Conservation (phyloP, 805 yeast species). For the Hagleromyces aurorensis region DNA sequence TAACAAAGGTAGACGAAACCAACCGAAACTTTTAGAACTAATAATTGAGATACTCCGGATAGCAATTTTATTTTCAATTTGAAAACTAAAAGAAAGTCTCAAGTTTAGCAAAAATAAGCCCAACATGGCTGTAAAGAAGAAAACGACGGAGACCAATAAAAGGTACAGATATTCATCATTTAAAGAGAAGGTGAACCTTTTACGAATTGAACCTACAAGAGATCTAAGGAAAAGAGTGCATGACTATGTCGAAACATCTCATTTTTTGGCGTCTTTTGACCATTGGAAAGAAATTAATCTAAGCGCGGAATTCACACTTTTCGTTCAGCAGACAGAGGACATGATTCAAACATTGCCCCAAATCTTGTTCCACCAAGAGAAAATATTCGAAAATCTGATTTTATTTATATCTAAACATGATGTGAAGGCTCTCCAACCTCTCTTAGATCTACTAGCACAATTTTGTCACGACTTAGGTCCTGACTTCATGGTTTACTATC, state of each 20-base stretch:
- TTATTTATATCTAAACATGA: constrained; percentile 49
- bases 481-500: constrained; percentile 72
- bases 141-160: constrained; percentile 48
- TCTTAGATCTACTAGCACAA: constrained; percentile 72
- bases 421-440: constrained; percentile 65
- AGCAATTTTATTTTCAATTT: background rate
- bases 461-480: constrained; percentile 89
- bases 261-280: constrained; percentile 67
- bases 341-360: constrained; percentile 69
- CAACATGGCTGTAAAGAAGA: constrained; percentile 35
- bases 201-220: constrained; percentile 71
- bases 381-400: constrained; percentile 48
- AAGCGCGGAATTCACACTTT: constrained; percentile 60
- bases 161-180: constrained; percentile 66
- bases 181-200: constrained; percentile 72
- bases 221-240: constrained; percentile 51
- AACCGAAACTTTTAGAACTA: background rate
- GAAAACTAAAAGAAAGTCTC: background rate
- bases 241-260: constrained; percentile 68
- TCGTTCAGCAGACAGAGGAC: constrained; percentile 47
- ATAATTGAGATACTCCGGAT: background rate
- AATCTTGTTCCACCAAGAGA: constrained; percentile 58
- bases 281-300: constrained; percentile 87
- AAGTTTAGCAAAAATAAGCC: background rate
- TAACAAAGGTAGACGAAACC: background rate